phyloP scores from a whole-genome alignment of 345 rosid species.

The Lepidium sativum region DNA sequence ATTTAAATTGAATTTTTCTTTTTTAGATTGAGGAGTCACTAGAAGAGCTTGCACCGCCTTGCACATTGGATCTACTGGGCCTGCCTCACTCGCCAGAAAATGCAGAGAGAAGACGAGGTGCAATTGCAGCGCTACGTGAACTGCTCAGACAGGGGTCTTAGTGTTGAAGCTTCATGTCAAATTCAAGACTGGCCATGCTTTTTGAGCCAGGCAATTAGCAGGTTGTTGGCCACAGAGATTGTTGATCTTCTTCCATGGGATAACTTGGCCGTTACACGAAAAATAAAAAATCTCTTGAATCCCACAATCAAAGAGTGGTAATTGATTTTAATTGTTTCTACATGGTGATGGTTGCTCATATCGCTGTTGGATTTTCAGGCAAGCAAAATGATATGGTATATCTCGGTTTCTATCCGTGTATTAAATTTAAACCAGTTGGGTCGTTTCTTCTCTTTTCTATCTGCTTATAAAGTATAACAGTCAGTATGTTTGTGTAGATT shows the following conservation, averaged over 20 bases:
- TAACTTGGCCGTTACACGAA: slow-evolving; percentile 49
- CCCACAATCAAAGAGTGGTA: slow-evolving; percentile 85
- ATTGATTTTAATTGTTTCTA: slow-evolving; percentile 77
- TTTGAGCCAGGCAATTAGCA: slow-evolving; percentile 61
- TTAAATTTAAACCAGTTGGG: slow-evolving; percentile 6
- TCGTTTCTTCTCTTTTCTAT: neutral
- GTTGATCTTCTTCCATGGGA: slow-evolving; percentile 93
- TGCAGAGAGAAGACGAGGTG: slow-evolving; percentile 76
- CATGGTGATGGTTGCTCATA: slow-evolving; percentile 63
- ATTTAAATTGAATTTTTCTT: slow-evolving; percentile 10
- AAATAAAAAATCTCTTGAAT: slow-evolving; percentile 88
- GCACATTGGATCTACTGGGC: slow-evolving; percentile 88
- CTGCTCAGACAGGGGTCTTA: slow-evolving; percentile 88
- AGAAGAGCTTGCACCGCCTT: slow-evolving; percentile 99
- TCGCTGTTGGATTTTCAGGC: slow-evolving; percentile 81
- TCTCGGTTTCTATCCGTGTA: slow-evolving; percentile 10
- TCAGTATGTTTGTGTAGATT: slow-evolving; percentile 45
- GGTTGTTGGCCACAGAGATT: slow-evolving; percentile 78
- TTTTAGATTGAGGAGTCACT: slow-evolving; percentile 87
- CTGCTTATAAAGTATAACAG: slow-evolving; percentile 10
- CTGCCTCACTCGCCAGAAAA: slow-evolving; percentile 75
- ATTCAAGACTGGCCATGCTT: slow-evolving; percentile 91
- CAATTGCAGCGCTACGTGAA: slow-evolving; percentile 85
- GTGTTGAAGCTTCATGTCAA: slow-evolving; percentile 72
- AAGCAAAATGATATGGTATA: slow-evolving; percentile 75